A percentile compares a stretch with the other conserved stretches of the same genome.
phyloP scores from a whole-genome alignment of 129 eudicot genomes.

The Chrysanthemum seticuspe region DNA sequence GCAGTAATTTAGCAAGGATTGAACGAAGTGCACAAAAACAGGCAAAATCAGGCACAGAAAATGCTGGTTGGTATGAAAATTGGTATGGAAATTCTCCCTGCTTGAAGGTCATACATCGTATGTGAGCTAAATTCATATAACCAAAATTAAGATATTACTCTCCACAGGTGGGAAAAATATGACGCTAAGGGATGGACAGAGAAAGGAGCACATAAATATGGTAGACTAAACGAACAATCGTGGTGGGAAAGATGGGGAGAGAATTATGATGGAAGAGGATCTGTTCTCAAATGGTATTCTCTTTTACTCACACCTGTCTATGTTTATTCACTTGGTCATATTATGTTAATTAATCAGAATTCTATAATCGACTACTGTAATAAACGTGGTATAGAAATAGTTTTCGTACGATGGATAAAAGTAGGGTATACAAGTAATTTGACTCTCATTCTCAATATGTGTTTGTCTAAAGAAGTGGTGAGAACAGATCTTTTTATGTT shows the following conservation, averaged over 20 bases:
- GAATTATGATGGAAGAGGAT: slow-evolving; percentile 94
- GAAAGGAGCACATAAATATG: slow-evolving; percentile 95
- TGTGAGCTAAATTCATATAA: background rate
- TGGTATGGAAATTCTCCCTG: slow-evolving; percentile 22
- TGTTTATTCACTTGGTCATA: background rate
- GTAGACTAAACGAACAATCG: slow-evolving; percentile 88
- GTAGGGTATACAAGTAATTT: no score
- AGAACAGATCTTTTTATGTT: background rate
- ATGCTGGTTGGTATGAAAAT: slow-evolving; percentile 94
- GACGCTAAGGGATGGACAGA: slow-evolving; percentile 99
- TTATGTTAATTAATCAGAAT: no score
- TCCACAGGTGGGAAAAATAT: slow-evolving; percentile 88
- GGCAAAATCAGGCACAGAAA: slow-evolving; percentile 90
- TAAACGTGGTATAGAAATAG: no score
- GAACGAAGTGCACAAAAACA: slow-evolving; percentile 97
- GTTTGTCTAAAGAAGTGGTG: no score
- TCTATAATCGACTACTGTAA: no score
- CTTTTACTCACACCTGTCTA: background rate
- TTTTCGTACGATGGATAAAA: no score
- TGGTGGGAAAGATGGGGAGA: slow-evolving; percentile 99
- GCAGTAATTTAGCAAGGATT: slow-evolving; percentile 89
- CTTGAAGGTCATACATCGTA: background rate
- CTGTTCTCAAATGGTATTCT: slow-evolving; percentile 78
- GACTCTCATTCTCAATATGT: no score
- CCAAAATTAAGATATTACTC: background rate